phyloP scores from a whole-genome alignment of 768 basidiomycete genomes.

The Hirschioporus abietinus region DNA sequence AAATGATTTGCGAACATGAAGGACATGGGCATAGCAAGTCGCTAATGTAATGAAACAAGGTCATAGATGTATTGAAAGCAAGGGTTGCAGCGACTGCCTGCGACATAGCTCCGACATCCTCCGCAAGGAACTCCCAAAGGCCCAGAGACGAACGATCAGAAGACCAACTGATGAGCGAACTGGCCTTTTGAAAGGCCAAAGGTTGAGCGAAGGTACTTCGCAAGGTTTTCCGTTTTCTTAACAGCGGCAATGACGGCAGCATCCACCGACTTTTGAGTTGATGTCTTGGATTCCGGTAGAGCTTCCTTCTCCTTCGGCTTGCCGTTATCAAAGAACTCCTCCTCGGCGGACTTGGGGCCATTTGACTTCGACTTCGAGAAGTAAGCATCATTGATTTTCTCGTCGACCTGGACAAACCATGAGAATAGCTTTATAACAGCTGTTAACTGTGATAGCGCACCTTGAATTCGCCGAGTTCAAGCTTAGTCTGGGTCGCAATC shows the following conservation, averaged over 20 bases:
- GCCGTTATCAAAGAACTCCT: conserved; percentile 94
- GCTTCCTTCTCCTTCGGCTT: conserved; percentile 86
- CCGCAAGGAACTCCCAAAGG: conserved; percentile 21
- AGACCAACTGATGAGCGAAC: conserved; percentile 90
- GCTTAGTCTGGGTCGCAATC: conserved; percentile 94
- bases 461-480: conserved; percentile 72
- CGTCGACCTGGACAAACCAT: conserved; percentile 53
- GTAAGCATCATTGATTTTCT: conserved; percentile 92
- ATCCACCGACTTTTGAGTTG: conserved; percentile 89
- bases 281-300: conserved; percentile 80
- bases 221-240: conserved; percentile 86
- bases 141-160: conserved; percentile 39
- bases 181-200: conserved; percentile 97
- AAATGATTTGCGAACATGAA: background rate
- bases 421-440: conserved; percentile 9
- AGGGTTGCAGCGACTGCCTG: background rate
- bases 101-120: conserved; percentile 9
- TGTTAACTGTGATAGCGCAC: conserved; percentile 42
- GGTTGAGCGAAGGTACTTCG: conserved; percentile 87
- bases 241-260: conserved; percentile 72
- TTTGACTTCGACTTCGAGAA: conserved; percentile 78
- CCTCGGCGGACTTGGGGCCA: conserved; percentile 77
- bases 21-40: conserved; percentile 3
- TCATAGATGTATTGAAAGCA: conserved; percentile 1
- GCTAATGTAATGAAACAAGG: conserved; percentile 3